Percentiles rank a stretch among this genome's conserved stretches.
Conservation (phyloP, 2,329 filamentous ascomycete genomes). For the Penicillium sp. region DNA sequence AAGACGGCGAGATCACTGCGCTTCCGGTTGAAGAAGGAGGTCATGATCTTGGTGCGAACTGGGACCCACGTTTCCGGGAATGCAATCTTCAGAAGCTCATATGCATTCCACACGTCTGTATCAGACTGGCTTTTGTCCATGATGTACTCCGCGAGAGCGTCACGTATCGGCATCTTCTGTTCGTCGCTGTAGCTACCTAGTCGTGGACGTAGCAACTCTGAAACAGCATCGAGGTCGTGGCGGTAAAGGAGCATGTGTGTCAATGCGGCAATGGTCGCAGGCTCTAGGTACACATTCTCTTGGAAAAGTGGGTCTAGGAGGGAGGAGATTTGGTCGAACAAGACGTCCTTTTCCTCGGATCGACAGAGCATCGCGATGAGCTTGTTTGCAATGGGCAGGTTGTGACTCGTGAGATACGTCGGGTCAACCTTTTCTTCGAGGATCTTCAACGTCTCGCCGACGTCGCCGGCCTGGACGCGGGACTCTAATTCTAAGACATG, state of each 20-base stretch:
- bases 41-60: conserved; percentile 65
- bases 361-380: conserved; percentile 62
- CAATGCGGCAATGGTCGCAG: conserved; percentile 65
- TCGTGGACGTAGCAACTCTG: conserved; percentile 70
- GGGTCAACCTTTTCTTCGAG: conserved; percentile 49
- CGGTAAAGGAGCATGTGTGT: conserved; percentile 64
- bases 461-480: conserved; percentile 61
- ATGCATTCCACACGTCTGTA: conserved; percentile 54
- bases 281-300: conserved; percentile 58
- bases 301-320: conserved; percentile 66
- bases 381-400: conserved; percentile 58
- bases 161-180: conserved; percentile 59
- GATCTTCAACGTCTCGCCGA: conserved; percentile 51
- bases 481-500: conserved; percentile 68
- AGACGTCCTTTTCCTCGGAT: conserved; percentile 44
- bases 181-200: conserved; percentile 34
- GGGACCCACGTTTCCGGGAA: conserved; percentile 57
- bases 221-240: conserved; percentile 68
- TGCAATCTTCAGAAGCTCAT: conserved; percentile 50
- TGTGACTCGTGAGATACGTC: conserved; percentile 48
- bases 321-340: conserved; percentile 63
- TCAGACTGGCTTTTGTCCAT: conserved; percentile 54
- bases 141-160: conserved; percentile 60
- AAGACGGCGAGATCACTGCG: conserved; percentile 76
- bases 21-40: conserved; percentile 65